Percentiles rank a stretch among this genome's conserved stretches.
phyloP scores from a whole-genome alignment of 176 grass and related monocot species.

The Oryza rufipogon region DNA sequence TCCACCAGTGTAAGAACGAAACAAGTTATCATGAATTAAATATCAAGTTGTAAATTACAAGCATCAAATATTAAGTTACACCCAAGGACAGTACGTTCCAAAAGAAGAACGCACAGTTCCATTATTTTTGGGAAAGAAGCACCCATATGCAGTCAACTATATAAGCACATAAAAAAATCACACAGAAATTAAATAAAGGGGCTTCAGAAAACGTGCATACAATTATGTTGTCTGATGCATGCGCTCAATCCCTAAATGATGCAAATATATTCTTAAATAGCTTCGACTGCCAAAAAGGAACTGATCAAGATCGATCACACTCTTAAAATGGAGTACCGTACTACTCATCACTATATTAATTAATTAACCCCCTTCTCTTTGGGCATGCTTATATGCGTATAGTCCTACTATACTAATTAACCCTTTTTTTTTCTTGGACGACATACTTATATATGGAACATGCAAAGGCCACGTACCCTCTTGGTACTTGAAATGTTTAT shows the following conservation, averaged over 20 bases:
- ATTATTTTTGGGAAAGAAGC: not conserved
- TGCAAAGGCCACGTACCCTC: conserved; percentile 22
- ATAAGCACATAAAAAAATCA: not conserved
- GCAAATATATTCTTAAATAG: not conserved
- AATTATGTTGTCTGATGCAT: not conserved
- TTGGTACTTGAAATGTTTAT: conserved; percentile 35
- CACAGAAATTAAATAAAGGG: not conserved
- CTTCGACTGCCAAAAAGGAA: not conserved
- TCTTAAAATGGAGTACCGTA: not conserved
- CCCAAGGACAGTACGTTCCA: not conserved
- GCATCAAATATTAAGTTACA: not conserved
- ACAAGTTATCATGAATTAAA: not conserved
- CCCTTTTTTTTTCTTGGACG: not conserved
- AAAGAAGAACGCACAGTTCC: not conserved
- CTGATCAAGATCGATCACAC: not conserved
- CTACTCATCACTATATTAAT: not conserved
- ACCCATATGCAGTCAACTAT: not conserved
- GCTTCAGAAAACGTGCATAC: not conserved
- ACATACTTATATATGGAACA: conserved; percentile 3
- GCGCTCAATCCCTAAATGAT: not conserved
- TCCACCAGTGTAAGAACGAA: too few relatives aligned
- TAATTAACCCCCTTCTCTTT: not conserved
- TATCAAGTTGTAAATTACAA: not conserved
- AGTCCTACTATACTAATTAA: too few relatives aligned
- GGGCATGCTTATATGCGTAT: not conserved